These are phyloP conservation scores for Vanderwaltozyma tropicalis DNA, from an alignment of 805 yeast species.

Conservation along the genomic window DNA sequence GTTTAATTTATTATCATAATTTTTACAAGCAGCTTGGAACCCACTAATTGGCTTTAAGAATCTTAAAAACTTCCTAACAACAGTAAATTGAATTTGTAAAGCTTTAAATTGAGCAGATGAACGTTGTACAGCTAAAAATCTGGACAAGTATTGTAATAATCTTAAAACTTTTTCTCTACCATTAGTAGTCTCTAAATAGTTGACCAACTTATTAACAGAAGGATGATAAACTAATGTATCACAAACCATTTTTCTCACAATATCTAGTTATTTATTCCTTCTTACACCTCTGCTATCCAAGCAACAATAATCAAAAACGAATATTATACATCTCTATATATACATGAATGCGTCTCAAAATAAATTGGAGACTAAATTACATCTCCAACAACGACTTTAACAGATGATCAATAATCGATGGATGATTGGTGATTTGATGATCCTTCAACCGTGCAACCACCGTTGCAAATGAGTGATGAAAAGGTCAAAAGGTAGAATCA, in stretches of 20 bases:
- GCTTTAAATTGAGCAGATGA: constrained; percentile 41
- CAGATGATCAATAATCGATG: no score
- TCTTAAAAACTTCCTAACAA: constrained; percentile 75
- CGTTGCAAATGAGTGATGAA: no score
- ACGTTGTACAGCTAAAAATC: constrained; percentile 36
- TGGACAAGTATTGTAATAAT: constrained; percentile 65
- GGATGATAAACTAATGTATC: constrained; percentile 71
- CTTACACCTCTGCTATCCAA: no score
- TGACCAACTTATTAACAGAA: constrained; percentile 47
- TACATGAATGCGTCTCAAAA: no score
- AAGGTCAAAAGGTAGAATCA: no score
- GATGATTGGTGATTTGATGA: no score
- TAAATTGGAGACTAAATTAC: no score
- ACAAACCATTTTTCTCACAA: constrained; percentile 41
- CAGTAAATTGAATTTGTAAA: constrained; percentile 51
- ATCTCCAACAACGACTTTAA: no score
- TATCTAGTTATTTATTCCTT: no score
- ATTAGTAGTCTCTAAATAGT: constrained; percentile 53
- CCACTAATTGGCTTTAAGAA: constrained; percentile 73
- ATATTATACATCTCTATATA: no score
- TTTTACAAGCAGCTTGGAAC: constrained; percentile 54
- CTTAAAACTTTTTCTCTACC: constrained; percentile 79
- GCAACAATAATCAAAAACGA: no score
- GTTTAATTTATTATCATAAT: constrained; percentile 58
- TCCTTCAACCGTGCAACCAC: no score